These are phyloP conservation scores for Ogataea sp. DNA, from an alignment of 805 yeast species.

Conservation along the genomic window DNA sequence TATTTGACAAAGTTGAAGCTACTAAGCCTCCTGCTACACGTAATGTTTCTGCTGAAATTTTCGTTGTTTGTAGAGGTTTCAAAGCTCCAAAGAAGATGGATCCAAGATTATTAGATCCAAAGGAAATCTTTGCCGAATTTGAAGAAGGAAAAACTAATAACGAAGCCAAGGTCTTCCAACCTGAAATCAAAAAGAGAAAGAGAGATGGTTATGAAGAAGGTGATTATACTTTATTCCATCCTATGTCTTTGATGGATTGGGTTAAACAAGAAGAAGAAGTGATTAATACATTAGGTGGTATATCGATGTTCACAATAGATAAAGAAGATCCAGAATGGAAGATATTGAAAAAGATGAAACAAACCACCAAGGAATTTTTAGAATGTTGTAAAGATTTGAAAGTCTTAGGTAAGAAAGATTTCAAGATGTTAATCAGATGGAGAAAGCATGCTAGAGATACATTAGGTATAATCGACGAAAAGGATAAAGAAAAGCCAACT, in stretches of 20 bases:
- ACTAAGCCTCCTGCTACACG: conserved; percentile 99
- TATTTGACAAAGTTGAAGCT: conserved; percentile 95
- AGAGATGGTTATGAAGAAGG: conserved; percentile 98
- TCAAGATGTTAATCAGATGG: conserved; percentile 78
- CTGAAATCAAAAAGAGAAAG: conserved; percentile 81
- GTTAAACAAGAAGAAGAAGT: conserved; percentile 70
- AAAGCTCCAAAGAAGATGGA: conserved; percentile 95
- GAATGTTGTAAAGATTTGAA: conserved; percentile 87
- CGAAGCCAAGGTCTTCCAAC: conserved; percentile 91
- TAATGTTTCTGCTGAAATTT: conserved; percentile 98
- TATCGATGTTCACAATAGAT: conserved; percentile 57
- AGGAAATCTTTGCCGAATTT: conserved; percentile 89
- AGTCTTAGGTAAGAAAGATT: conserved; percentile 91
- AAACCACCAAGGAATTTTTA: conserved; percentile 69
- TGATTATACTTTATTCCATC: conserved; percentile 66
- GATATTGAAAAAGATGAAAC: conserved; percentile 59
- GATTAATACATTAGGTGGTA: conserved; percentile 69
- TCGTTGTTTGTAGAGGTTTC: conserved; percentile 92
- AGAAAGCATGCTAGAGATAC: conserved; percentile 77
- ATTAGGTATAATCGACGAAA: conserved; percentile 57
- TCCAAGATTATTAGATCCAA: conserved; percentile 86
- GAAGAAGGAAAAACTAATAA: conserved; percentile 66
- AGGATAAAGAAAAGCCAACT: conserved; percentile 35
- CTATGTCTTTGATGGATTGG: conserved; percentile 71
- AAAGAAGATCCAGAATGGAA: conserved; percentile 65